Percentiles rank a stretch among this genome's conserved stretches.
Conservation (phyloP, 2,329 filamentous ascomycete genomes). For the Venturia asperata region DNA sequence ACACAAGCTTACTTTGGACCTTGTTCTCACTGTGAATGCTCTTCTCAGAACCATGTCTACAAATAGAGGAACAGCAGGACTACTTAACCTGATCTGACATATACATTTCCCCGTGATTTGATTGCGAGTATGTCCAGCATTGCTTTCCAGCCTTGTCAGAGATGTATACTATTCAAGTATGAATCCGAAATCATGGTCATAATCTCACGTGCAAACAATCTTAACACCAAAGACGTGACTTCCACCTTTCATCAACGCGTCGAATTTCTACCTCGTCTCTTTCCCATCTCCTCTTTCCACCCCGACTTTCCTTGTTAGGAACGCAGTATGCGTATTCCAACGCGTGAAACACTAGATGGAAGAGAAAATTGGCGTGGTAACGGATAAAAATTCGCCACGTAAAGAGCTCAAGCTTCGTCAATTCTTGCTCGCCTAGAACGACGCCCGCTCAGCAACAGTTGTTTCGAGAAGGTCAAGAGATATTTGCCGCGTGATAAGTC, state of each 20-base stretch:
- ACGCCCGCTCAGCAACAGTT: neutral
- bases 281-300: neutral
- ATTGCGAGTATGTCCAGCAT: too few species aligned
- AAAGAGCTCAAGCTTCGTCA: neutral
- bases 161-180: too few species aligned
- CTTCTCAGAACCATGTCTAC: too few species aligned
- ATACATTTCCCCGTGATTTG: too few species aligned
- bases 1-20: too few species aligned
- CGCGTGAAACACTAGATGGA: neutral
- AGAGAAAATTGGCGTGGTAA: conserved; percentile 6
- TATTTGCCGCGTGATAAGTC: neutral
- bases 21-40: too few species aligned
- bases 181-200: neutral
- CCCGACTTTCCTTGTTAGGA: neutral
- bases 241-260: neutral
- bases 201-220: neutral
- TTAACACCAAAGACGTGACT: neutral
- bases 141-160: too few species aligned
- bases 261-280: neutral
- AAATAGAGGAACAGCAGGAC: too few species aligned
- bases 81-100: too few species aligned
- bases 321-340: neutral
- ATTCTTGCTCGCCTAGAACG: neutral
- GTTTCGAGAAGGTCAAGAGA: neutral
- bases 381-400: conserved; percentile 1